Conservation (phyloP, 805 yeast species). For the Saccharomycopsis selenospora region DNA sequence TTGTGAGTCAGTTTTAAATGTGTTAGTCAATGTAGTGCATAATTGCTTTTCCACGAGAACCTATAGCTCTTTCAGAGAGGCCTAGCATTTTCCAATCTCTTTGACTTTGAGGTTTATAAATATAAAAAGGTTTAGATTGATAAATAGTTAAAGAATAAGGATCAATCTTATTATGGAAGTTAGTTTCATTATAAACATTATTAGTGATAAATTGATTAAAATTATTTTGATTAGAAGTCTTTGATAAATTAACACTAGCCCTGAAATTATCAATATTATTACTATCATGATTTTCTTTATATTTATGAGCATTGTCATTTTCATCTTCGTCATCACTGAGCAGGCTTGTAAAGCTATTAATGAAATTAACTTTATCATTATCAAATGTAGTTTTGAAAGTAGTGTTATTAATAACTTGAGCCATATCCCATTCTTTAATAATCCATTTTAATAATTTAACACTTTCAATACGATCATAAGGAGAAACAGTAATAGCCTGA, state of each 20-base stretch:
- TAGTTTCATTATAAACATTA: background rate
- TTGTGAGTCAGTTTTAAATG: no score
- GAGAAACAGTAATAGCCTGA: conserved; percentile 49
- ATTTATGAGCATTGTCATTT: background rate
- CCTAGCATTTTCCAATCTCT: conserved; percentile 22
- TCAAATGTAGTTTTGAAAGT: conserved; percentile 25
- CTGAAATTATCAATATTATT: conserved; percentile 3
- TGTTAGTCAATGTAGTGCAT: conserved; percentile 21
- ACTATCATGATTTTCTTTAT: background rate
- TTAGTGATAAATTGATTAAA: background rate
- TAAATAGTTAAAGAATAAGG: conserved; percentile 17
- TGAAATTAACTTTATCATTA: conserved; percentile 26
- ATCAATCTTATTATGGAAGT: conserved; percentile 6
- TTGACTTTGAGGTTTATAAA: conserved; percentile 20
- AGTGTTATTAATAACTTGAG: conserved; percentile 26
- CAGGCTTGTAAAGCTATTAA: conserved; percentile 12
- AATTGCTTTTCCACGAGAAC: conserved; percentile 14
- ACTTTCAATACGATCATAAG: conserved; percentile 42
- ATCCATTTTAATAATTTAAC: conserved; percentile 48
- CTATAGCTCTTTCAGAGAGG: conserved; percentile 15
- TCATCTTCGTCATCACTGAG: conserved; percentile 1
- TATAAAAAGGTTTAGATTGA: conserved; percentile 17
- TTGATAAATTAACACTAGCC: conserved; percentile 8
- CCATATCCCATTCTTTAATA: conserved; percentile 42
- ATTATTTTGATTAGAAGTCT: background rate